These are phyloP conservation scores for Saccharomycopsis fermentans DNA, from an alignment of 805 yeast species.

Conservation along the genomic window DNA sequence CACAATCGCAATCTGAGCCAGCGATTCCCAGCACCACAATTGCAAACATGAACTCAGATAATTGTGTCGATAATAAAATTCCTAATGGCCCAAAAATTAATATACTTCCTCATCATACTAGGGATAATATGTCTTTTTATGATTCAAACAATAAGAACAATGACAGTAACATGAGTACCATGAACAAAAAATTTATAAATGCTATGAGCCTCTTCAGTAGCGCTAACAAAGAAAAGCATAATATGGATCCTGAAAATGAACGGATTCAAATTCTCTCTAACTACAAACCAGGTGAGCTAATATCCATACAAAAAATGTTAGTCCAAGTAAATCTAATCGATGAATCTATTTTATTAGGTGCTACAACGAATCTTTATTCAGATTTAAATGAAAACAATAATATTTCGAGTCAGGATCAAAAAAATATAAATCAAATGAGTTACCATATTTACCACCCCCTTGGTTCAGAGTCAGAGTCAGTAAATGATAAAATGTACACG, in stretches of 20 bases:
- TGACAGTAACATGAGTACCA: background rate
- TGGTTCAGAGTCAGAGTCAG: conserved; percentile 22
- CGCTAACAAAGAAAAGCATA: background rate
- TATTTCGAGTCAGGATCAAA: background rate
- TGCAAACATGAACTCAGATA: too few relatives aligned
- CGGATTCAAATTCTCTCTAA: background rate
- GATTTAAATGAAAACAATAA: background rate
- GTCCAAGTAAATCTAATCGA: conserved; percentile 32
- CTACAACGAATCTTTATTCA: background rate
- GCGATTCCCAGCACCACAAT: background rate
- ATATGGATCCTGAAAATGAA: background rate
- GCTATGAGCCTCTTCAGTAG: background rate
- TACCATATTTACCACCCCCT: conserved; percentile 30
- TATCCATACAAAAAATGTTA: conserved; percentile 59
- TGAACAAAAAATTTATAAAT: background rate
- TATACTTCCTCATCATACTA: too few relatives aligned
- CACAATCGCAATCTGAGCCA: conserved; percentile 19
- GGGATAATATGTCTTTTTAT: background rate
- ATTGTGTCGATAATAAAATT: too few relatives aligned
- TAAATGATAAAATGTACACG: conserved; percentile 27
- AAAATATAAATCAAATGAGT: background rate
- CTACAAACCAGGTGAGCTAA: conserved; percentile 41
- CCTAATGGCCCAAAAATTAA: too few relatives aligned
- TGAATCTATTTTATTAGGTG: background rate
- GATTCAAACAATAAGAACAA: background rate